Evolutionary conservation across 805 yeast genomes (phyloP), one percentile per base, ranked within the genome.

Genomic region (Saccharomycopsis amapae): DNA sequence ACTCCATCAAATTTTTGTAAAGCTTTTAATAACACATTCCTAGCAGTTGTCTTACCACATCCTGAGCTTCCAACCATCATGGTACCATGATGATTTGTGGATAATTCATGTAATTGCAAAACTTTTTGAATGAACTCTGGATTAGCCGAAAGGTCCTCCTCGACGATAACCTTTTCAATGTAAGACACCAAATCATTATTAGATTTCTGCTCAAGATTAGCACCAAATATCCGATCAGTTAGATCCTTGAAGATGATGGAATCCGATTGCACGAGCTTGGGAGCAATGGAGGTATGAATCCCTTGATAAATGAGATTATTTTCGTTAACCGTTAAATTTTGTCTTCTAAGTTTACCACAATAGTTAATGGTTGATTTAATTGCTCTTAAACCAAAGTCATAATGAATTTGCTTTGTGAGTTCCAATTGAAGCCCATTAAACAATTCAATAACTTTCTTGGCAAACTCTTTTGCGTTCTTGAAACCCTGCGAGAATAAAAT

Each of bases 351-450:
- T 13, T 57, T 51, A 2, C 87, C 85, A 52, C 89, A 79, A 45
- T 72, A 73, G 6, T 67, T 62, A 15, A 90, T 60, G 1, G 81
- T 75, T 32, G 78, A 70, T 56, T 89, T 90, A 47, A 90, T 60
- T 0, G 95, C 80, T 49, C 97, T 70, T 36, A 90, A 63, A 0
- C 97, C 96, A 71, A 90, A 90, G 56, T 90, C 97, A 55, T 90
- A 90, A 58, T 90, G 97, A 3, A 61, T 57, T 56, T 86, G 96
- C 0, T 50, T 19, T 0, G 84, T 69, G 10, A 77, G 61, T 0
- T 48, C 41, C 0, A 13, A n/a, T 2, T 60, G 56, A n/a, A 90
- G 58, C 1, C 57, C 58, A 1, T 50, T 50, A 51, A 86, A 81
- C 25, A 85, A 68, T 0, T 74, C 68, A 0, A 82, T 85, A 15